Conservation (phyloP, 306 rosid genomes). For the Corylus heterophylla region DNA sequence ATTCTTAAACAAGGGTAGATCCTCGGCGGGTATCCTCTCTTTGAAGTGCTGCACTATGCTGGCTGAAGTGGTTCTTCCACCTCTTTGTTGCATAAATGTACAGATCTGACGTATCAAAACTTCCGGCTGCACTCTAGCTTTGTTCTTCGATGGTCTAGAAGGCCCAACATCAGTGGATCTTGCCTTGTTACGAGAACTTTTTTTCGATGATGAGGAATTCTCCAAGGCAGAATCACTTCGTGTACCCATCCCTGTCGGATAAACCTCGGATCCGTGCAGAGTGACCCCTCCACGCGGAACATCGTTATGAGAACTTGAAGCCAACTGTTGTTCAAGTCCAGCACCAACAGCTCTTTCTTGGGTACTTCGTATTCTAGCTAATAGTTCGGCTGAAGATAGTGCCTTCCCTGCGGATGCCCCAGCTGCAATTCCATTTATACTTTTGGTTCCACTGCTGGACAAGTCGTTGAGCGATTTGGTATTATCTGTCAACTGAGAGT, state of each 20-base stretch:
- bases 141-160: conserved; percentile 48
- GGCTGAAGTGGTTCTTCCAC: conserved; percentile 64
- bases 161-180: conserved; percentile 46
- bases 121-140: conserved; percentile 70
- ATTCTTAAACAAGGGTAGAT: conserved; percentile 92
- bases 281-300: neutral
- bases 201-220: too few species aligned
- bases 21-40: conserved; percentile 70
- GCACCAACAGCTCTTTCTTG: conserved; percentile 74
- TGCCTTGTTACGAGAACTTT: conserved; percentile 37
- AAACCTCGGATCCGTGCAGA: too few species aligned
- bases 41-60: conserved; percentile 81
- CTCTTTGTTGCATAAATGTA: conserved; percentile 75
- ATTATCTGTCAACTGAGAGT: conserved; percentile 50
- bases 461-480: conserved; percentile 45
- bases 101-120: conserved; percentile 79
- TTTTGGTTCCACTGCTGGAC: conserved; percentile 43
- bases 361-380: conserved; percentile 66
- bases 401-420: conserved; percentile 87
- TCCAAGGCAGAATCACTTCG: too few species aligned
- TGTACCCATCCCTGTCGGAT: too few species aligned
- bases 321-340: conserved; percentile 61
- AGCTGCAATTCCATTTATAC: conserved; percentile 58
- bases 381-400: conserved; percentile 73
- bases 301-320: conserved; percentile 40